These are phyloP conservation scores for Amphirosellinia nigrospora DNA, from an alignment of 495 filamentous ascomycete species.

Conservation along the genomic window DNA sequence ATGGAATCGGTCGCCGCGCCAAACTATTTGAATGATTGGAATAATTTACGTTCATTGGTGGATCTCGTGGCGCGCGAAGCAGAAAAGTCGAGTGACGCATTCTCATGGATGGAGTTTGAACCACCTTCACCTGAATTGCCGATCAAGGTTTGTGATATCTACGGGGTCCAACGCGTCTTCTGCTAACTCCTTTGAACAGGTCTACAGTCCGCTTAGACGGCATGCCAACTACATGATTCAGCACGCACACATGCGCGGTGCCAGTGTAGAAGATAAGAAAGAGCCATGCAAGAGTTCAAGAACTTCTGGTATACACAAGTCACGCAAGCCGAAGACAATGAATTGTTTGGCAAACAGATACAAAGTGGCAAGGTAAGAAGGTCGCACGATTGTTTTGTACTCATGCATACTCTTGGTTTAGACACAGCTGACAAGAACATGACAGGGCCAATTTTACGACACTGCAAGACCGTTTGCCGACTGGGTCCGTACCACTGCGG, in stretches of 20 bases:
- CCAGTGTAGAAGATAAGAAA: not conserved
- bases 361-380: too few species aligned
- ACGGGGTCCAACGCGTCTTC: not conserved
- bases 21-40: not conserved
- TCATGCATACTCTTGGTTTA: too few species aligned
- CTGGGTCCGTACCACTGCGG: conserved; percentile 36
- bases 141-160: not conserved
- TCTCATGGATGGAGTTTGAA: not conserved
- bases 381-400: not conserved
- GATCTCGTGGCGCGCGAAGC: not conserved
- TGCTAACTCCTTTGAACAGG: too few species aligned
- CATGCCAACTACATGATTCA: conserved; percentile 3
- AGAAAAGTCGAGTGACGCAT: not conserved
- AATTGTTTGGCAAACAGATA: conserved; percentile 2
- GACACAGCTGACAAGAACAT: not conserved
- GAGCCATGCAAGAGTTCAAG: conserved; percentile 18
- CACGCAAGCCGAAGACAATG: conserved; percentile 32
- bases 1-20: conserved; percentile 38
- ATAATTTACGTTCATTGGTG: not conserved
- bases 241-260: conserved; percentile 6
- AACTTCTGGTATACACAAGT: conserved; percentile 35
- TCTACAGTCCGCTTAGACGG: too few species aligned
- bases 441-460: conserved; percentile 12
- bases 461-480: conserved; percentile 28
- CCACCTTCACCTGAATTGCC: not conserved